Base-by-base conservation (phyloP, 495 filamentous ascomycete species). In the Penicillium paxilli region DNA sequence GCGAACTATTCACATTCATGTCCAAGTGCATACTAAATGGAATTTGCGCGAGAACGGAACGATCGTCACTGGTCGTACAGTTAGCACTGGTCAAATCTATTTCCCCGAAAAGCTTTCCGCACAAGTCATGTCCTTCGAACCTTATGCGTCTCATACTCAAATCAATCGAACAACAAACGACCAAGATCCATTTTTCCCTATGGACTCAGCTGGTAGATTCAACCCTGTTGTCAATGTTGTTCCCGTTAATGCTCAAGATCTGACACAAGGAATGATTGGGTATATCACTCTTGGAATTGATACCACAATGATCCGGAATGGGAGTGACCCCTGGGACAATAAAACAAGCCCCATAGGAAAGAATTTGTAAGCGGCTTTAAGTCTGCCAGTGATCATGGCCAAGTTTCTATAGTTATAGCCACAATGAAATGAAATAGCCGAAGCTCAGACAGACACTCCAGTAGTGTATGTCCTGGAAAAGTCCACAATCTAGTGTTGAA, bases 61-160 rank as follows among this genome's bases (percentile, higher is more conserved):
- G 0, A 51, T 63, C 10, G 23, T 24, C 20, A n/a, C 49, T 19
- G 40, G 55, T 12, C 40, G 55, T n/a, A 58, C 54, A 0, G 57
- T 60, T 14, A 60, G 49, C 32, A 59, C 57, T 0, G 81, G 82
- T 17, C 81, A 86, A 58, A 17, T 83, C 16, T 85, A 80, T 76
- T 85, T 77, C 37, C 73, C 80, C 49, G 70, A 81, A 51, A 50
- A 54, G 7, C 68, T 84, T 3, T 60, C 68, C 49, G 21, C 51
- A 45, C 55, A 58, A n/a, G 72, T 77, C 57, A 75, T 81, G 60
- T 62, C 64, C n/a, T 2, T 50, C 2, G 47, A 41, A 33, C 42
- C 54, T 8, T 54, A 52, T 23, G 47, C 22, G 17, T 51, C 33
- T 4, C 47, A 49, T 21, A 46, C 49, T 0, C 23, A 51, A 22